A percentile compares a stretch with the other conserved stretches of the same genome.
phyloP scores from a whole-genome alignment of 805 yeast species.

The Wickerhamomyces bovis region DNA sequence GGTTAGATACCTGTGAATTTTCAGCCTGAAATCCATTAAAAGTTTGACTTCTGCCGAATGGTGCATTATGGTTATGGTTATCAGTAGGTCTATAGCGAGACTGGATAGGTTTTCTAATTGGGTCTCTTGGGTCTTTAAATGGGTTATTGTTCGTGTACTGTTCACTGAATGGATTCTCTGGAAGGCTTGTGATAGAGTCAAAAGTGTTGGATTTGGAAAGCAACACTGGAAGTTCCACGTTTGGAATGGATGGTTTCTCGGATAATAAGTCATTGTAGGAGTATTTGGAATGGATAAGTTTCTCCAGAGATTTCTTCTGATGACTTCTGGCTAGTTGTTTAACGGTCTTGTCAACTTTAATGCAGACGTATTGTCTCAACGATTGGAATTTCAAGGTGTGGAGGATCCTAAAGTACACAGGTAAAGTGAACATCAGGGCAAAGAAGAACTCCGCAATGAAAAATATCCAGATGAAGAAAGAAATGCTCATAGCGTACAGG shows the following conservation, averaged over 20 bases:
- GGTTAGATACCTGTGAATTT: neutral
- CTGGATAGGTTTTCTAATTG: conserved; percentile 4
- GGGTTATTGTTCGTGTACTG: conserved; percentile 3
- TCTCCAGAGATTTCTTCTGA: conserved; percentile 27
- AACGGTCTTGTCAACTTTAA: conserved; percentile 51
- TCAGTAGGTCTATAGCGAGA: conserved; percentile 1
- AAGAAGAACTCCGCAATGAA: conserved; percentile 51
- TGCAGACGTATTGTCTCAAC: conserved; percentile 57
- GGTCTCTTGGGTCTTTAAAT: conserved; percentile 1
- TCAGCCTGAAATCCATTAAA: neutral
- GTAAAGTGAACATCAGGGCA: conserved; percentile 48
- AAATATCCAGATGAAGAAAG: conserved; percentile 67
- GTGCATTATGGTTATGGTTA: neutral
- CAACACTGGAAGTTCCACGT: neutral
- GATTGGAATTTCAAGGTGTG: conserved; percentile 33
- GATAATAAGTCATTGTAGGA: neutral
- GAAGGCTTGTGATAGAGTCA: neutral
- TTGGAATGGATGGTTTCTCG: conserved; percentile 9
- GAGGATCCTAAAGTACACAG: conserved; percentile 42
- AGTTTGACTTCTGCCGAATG: neutral
- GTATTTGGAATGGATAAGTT: conserved; percentile 1
- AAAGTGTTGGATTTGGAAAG: neutral
- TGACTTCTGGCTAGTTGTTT: conserved; percentile 41
- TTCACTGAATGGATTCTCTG: neutral
- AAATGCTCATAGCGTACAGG: conserved; percentile 67